Evolutionary conservation across 2,329 filamentous ascomycete species (phyloP), one percentile per base, ranked within the genome.

Genomic region (Aquanectria penicillioides): DNA sequence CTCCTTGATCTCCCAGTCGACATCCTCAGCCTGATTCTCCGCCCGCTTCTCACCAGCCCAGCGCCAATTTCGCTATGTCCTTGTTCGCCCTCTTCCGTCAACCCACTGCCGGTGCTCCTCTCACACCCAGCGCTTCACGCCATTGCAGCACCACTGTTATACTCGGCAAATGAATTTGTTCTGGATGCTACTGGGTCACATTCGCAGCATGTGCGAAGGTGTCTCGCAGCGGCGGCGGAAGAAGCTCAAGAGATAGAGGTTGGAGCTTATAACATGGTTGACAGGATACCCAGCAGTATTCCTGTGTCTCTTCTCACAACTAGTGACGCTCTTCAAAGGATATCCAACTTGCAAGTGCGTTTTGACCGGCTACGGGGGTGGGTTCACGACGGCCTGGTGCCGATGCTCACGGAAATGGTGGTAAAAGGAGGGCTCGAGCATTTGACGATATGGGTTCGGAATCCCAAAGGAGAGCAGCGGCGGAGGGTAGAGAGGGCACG

Each of bases 1-100:
- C 54, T 76, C 6, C 69, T 76, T 5, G 74, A 76, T 29, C 67
- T 76, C 3, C 73, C 74, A 3, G 63, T 74, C 56, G 73, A 76
- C 40, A 61, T 76, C 12, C 57, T 76, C 36, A 63, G 66, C 33
- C 64, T 74, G 40, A 73, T 76, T 33, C 62, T 75, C 4, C 51
- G 54, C 5, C 71, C 70, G 6, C 69, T 75, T 15, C 61, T 76
- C 34, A 71, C 62, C 12, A 63, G 69, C 11, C 53, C 59, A 9
- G 37, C 50, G 3, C 51, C 57, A 11, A 69, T 75, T 34, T 40
- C 61, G 5, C 62, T 75, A 17, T 75, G 74, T 26, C 69, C 71
- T 18, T 75, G 73, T 48, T 56, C 66, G 7, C 41, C 47, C 5
- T 55, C 57, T 13, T 62, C 67, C 33, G 55, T 69, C 44, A 56